phyloP scores from a whole-genome alignment of 164 flowering plant species.

The Taxillus chinensis region DNA sequence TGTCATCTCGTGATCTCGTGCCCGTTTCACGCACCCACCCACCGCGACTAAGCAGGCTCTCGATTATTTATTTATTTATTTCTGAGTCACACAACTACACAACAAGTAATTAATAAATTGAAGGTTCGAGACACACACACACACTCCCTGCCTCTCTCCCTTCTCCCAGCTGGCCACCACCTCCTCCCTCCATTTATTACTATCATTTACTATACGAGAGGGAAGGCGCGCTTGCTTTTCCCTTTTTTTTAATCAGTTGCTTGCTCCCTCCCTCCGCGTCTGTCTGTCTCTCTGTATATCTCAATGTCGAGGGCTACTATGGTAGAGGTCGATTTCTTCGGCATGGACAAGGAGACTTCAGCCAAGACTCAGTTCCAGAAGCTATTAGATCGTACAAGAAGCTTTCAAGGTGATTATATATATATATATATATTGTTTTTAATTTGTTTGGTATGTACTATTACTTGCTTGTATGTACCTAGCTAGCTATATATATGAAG shows the following conservation, averaged over 20 bases:
- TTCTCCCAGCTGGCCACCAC: background rate
- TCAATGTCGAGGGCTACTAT: background rate
- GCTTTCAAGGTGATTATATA: constrained; percentile 31
- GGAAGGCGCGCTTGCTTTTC: background rate
- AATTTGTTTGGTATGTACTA: no score
- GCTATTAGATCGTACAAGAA: constrained; percentile 26
- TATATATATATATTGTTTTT: no score
- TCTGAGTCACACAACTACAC: no score
- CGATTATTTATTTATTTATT: no score
- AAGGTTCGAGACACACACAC: no score
- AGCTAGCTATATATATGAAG: background rate
- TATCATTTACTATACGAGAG: background rate
- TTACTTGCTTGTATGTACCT: background rate
- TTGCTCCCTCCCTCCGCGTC: no score
- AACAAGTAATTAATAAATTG: no score
- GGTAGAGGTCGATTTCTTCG: constrained; percentile 51
- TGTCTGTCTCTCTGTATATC: no score
- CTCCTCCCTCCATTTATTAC: background rate
- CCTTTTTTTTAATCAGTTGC: no score
- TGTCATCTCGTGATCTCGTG: no score
- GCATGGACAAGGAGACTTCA: constrained; percentile 25
- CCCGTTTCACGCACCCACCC: no score
- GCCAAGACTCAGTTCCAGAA: constrained; percentile 20
- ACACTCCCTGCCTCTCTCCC: background rate
- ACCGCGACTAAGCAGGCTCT: no score